Evolutionary conservation across 2,329 filamentous ascomycete genomes (phyloP).

Genomic region (Colletotrichum lindemuthianum): DNA sequence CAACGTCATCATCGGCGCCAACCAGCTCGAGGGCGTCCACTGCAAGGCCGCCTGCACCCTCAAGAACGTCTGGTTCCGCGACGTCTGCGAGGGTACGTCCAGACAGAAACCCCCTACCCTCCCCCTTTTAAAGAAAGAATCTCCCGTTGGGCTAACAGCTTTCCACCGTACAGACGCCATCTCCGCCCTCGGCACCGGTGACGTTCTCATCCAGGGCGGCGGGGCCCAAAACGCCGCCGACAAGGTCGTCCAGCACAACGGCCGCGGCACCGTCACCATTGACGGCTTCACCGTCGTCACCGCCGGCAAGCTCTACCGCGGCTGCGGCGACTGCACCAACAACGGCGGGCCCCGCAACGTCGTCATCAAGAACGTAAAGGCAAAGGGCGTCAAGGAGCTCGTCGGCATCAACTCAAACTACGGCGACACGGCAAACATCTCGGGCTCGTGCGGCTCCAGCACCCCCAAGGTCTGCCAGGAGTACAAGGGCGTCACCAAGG

Average conservation of each 20-base stretch:
- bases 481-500: constrained; percentile 37
- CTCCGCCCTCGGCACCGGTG: constrained; percentile 28
- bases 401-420: constrained; percentile 54
- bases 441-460: constrained; percentile 38
- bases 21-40: constrained; percentile 61
- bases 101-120: rapidly evolving
- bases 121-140: no score
- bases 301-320: constrained; percentile 56
- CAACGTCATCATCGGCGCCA: constrained; percentile 64
- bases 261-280: constrained; percentile 43
- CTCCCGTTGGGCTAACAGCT: neutral
- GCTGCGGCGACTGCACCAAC: constrained; percentile 54
- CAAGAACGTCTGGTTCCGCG: constrained; percentile 51
- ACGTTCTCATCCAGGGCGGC: constrained; percentile 43
- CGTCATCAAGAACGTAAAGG: constrained; percentile 35
- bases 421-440: constrained; percentile 40
- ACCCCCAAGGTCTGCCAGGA: constrained; percentile 37
- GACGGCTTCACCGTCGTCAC: constrained; percentile 50
- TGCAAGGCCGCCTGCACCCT: constrained; percentile 57
- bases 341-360: constrained; percentile 35
- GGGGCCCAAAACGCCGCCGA: constrained; percentile 46
- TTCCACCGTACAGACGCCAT: constrained; percentile 13
- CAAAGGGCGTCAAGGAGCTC: constrained; percentile 42
- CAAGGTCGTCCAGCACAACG: constrained; percentile 49
- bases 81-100: constrained; percentile 48